A percentile compares a stretch with the other conserved stretches of the same genome.
phyloP scores from a whole-genome alignment of 2,329 filamentous ascomycete species.

The Fusarium stilboides region DNA sequence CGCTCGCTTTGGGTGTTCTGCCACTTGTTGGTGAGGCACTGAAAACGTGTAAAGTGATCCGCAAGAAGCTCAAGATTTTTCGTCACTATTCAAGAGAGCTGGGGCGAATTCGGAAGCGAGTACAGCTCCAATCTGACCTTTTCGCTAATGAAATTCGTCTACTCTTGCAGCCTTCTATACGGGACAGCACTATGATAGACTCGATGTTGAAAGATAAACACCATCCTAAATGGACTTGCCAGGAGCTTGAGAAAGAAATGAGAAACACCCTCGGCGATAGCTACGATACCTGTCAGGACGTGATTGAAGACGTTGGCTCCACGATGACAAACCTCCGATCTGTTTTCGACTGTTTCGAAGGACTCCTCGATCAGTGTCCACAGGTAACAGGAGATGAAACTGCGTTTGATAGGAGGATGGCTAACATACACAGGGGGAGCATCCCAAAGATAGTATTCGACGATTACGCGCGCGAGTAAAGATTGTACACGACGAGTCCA shows the following conservation, averaged over 20 bases:
- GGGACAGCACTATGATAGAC: not conserved
- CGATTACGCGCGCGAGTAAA: not conserved
- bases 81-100: constrained; percentile 15
- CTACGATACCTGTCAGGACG: not conserved
- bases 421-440: not conserved
- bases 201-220: not conserved
- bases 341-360: not conserved
- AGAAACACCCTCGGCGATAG: not conserved
- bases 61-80: constrained; percentile 5
- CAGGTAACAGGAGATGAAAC: not conserved
- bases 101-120: not conserved
- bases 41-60: not conserved
- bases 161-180: not conserved
- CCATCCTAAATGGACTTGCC: constrained; percentile 1
- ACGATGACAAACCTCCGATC: not conserved
- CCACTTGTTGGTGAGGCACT: constrained; percentile 7
- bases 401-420: not conserved
- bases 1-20: constrained; percentile 3
- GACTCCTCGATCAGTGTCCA: not conserved
- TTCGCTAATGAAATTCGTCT: constrained; percentile 14
- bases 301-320: not conserved
- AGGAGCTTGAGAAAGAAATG: not conserved
- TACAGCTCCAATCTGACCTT: not conserved
- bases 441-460: not conserved
- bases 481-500: not conserved